Percentiles rank a stretch among this genome's conserved stretches.
These are phyloP conservation scores for Talaromyces liani DNA, from an alignment of 495 filamentous ascomycete species.

Conservation along the genomic window DNA sequence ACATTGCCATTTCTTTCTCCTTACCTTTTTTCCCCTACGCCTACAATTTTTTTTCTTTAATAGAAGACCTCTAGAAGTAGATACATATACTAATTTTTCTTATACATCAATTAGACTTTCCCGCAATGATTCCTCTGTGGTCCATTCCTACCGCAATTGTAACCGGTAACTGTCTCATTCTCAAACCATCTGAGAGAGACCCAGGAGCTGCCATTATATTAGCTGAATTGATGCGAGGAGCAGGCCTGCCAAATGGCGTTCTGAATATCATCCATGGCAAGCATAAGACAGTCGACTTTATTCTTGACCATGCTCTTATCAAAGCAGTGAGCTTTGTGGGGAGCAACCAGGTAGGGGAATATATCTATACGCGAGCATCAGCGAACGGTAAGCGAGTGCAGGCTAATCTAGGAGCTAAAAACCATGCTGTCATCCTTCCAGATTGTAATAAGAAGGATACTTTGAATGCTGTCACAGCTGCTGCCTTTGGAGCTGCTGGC, in stretches of 20 bases:
- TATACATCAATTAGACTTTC: constrained; percentile 62
- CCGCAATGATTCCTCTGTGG: constrained; percentile 99
- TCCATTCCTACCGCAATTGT: constrained; percentile 87
- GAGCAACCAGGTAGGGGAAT: constrained; percentile 80
- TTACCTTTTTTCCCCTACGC: not conserved
- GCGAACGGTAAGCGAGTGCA: too few relatives aligned
- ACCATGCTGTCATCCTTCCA: too few relatives aligned
- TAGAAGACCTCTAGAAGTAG: not conserved
- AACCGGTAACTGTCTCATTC: constrained; percentile 63
- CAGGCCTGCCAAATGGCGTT: constrained; percentile 78
- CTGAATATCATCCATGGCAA: constrained; percentile 79
- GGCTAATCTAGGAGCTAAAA: too few relatives aligned
- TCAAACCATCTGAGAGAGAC: constrained; percentile 89
- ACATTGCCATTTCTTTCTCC: not conserved
- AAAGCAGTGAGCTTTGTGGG: constrained; percentile 85
- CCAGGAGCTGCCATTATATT: constrained; percentile 85
- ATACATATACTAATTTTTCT: not conserved
- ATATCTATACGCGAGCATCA: constrained; percentile 53
- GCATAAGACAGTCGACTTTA: constrained; percentile 79
- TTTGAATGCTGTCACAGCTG: too few relatives aligned
- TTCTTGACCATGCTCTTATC: constrained; percentile 77
- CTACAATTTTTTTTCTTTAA: not conserved
- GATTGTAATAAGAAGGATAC: too few relatives aligned
- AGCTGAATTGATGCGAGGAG: constrained; percentile 69
- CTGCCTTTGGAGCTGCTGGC: too few relatives aligned